Conservation (phyloP, 2,329 filamentous ascomycete genomes). For the Seiridium unicorne region DNA sequence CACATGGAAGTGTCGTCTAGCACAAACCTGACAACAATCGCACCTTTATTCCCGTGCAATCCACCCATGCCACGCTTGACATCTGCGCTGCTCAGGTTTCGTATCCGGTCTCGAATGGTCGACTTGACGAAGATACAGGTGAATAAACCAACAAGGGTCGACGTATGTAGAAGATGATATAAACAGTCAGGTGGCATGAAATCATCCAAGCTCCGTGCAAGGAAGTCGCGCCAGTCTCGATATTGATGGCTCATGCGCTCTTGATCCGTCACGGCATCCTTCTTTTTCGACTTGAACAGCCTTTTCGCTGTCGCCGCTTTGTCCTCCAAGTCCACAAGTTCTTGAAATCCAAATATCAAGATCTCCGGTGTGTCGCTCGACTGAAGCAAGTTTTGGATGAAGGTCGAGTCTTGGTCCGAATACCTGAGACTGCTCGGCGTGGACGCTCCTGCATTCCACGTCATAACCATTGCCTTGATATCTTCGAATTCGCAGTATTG, state of each 20-base stretch:
- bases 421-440: constrained; percentile 82
- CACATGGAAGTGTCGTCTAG: constrained; percentile 93
- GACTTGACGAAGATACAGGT: constrained; percentile 94
- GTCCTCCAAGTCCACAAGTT: constrained; percentile 96
- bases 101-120: constrained; percentile 71
- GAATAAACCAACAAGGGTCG: constrained; percentile 89
- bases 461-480: constrained; percentile 77
- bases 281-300: constrained; percentile 88
- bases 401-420: constrained; percentile 67
- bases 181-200: constrained; percentile 73
- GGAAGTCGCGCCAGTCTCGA: constrained; percentile 90
- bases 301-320: constrained; percentile 97
- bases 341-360: constrained; percentile 93
- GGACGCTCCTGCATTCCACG: constrained; percentile 96
- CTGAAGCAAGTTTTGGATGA: constrained; percentile 78
- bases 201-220: constrained; percentile 79
- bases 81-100: constrained; percentile 74
- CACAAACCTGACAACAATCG: constrained; percentile 86
- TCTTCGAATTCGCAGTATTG: constrained; percentile 86
- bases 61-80: constrained; percentile 97
- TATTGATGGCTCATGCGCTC: constrained; percentile 98
- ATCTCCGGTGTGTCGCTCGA: constrained; percentile 82
- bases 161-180: constrained; percentile 84
- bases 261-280: constrained; percentile 68
- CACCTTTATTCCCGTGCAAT: constrained; percentile 94